Evolutionary conservation across 441 rosid species (phyloP), one percentile per base, ranked within the genome.

Genomic region (Viola pubescens): DNA sequence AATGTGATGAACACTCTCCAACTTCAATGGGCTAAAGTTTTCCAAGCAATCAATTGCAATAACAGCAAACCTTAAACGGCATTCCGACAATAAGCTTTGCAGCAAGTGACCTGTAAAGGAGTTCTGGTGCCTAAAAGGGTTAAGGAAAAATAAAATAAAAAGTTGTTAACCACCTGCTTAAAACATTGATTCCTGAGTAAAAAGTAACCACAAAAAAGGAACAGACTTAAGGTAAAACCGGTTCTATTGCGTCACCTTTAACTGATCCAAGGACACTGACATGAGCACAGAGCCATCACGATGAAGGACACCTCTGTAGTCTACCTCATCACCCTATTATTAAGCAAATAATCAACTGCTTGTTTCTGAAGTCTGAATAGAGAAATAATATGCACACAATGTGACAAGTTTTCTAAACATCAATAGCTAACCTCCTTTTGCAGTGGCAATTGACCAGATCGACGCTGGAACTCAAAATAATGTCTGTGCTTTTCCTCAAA

Each of bases 281-380:
- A 87, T 82, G 13, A 92, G 80, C 66, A 92, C 98, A 16, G 98
- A 92, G 59, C 98, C 98, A 78, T 92, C 97, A 61, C 98, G 95
- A 75, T 92, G 97, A 78, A 89, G 82, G 59, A 70, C 94, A 50
- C 91, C 89, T 77, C 98, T 87, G 70, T 80, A 92, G 76, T 92
- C 98, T 52, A 89, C 98, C 72, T 87, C 94, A 73, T 92, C 97
- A 54, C 91, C 94, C 98, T 87, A 66, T 42, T 62, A 13, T 57
- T 63, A 54, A 55, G 37, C 10, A 47, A 48, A 53, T 58, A 49
- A 65, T 54, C 48, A 77, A 26, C 55, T 56, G 8, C 55, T 64
- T n/a, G 47, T 54, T 49, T 51, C 13, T 45, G 63, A 64, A 50
- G 42, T 43, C 34, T 11, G 45, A 56, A 44, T 3, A 51, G 26